A percentile compares a stretch with the other conserved stretches of the same genome.
Evolutionary conservation across 2,329 filamentous ascomycete species (phyloP).

Genomic region (Verruconis gallopava): DNA sequence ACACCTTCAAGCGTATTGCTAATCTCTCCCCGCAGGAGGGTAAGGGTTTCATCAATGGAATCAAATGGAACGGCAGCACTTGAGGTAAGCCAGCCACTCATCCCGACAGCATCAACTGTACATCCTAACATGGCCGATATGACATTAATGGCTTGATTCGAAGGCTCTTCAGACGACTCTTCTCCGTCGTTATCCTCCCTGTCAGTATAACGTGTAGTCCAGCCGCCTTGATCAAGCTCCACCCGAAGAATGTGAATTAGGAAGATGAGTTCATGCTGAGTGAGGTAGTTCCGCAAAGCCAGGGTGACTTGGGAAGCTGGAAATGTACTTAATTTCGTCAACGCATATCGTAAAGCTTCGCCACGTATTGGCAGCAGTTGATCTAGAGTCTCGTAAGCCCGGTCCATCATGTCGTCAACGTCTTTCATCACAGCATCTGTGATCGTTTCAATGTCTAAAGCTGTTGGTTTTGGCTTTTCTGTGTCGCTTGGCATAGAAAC

Average conservation of each 20-base stretch:
- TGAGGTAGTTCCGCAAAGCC: slow-evolving; percentile 49
- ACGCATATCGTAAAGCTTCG: slow-evolving; percentile 51
- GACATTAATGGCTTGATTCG: slow-evolving; percentile 56
- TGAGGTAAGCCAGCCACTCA: slow-evolving; percentile 57
- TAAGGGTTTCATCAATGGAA: slow-evolving; percentile 50
- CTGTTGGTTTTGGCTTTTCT: slow-evolving; percentile 12
- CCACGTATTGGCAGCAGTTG: slow-evolving; percentile 52
- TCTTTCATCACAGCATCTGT: slow-evolving; percentile 25
- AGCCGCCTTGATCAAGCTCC: slow-evolving; percentile 61
- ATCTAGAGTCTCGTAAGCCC: slow-evolving; percentile 54
- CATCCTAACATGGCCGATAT: slow-evolving; percentile 60
- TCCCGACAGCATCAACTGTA: slow-evolving; percentile 63
- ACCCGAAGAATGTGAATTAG: slow-evolving; percentile 60
- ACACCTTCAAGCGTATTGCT: slow-evolving; percentile 59
- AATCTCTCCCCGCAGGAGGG: slow-evolving; percentile 54
- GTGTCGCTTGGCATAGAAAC: slow-evolving; percentile 12
- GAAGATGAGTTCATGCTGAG: slow-evolving; percentile 54
- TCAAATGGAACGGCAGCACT: slow-evolving; percentile 35
- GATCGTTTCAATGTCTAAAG: slow-evolving; percentile 25
- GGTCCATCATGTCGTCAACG: slow-evolving; percentile 47
- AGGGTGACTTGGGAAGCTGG: slow-evolving; percentile 47
- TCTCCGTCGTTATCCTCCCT: slow-evolving; percentile 33
- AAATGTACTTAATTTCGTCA: slow-evolving; percentile 56
- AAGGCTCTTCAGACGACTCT: slow-evolving; percentile 37
- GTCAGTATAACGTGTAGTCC: slow-evolving; percentile 61